phyloP scores from a whole-genome alignment of 1,284 basidiomycete genomes.

The Pseudozyma pruni region DNA sequence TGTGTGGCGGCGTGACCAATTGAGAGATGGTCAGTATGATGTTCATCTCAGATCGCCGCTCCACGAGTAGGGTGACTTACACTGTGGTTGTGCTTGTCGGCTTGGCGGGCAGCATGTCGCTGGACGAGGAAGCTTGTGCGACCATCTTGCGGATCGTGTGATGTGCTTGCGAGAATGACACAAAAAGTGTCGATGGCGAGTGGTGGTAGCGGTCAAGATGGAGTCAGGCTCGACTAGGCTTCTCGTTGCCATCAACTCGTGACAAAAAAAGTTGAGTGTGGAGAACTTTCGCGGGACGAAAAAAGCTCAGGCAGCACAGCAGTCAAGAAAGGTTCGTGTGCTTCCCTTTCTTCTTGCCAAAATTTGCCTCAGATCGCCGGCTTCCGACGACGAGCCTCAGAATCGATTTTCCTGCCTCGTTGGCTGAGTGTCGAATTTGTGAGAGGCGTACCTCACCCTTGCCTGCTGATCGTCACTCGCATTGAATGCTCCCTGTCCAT shows the following conservation, averaged over 20 bases:
- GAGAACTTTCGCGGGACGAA: neutral
- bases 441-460: too few species aligned
- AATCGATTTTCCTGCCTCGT: neutral
- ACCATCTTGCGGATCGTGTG: constrained; percentile 7
- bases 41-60: neutral
- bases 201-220: too few species aligned
- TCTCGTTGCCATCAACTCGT: too few species aligned
- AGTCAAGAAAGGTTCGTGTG: neutral
- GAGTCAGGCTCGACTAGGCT: too few species aligned
- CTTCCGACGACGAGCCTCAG: too few species aligned
- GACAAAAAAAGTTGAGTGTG: too few species aligned
- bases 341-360: neutral
- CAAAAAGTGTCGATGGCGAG: too few species aligned
- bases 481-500: too few species aligned
- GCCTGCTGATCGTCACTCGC: too few species aligned
- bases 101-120: constrained; percentile 41
- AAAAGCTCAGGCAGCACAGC: neutral
- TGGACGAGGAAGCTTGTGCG: constrained; percentile 15
- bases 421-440: too few species aligned
- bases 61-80: constrained; percentile 14
- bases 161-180: too few species aligned
- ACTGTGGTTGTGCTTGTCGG: constrained; percentile 35
- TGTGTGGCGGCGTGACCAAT: neutral
- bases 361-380: neutral
- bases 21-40: constrained; percentile 1